Base-by-base conservation (phyloP, 164 flowering plant species). In the Vitis labrusca region DNA sequence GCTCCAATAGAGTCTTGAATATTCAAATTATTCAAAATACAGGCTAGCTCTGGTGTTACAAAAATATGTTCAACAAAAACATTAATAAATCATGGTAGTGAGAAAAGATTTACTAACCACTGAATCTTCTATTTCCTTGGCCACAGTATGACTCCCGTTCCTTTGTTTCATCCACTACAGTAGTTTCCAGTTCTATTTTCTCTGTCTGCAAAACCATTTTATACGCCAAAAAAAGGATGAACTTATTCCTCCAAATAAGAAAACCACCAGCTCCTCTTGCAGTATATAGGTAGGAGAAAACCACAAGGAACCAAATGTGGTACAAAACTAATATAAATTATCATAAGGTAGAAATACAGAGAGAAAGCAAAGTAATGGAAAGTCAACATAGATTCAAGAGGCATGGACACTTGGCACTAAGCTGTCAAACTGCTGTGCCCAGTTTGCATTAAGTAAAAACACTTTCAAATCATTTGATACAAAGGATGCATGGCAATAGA, bases 111-210 rank as follows among this genome's bases (percentile, higher is more conserved):
- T 64, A 86, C 94, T 81, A 59, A 95, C 99, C 99, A 79, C 98
- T 95, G 79, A 85, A 89, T 84, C 99, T 90, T 84, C 93, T 85
- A 84, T 89, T 86, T 65, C 79, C 98, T 77, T 85, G 88, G 76
- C 94, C 97, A 77, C 92, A 84, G 60, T 69, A 91, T 51, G 98
- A 94, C 37, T 88, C 89, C 2, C 91, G 88, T 67, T 83, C 96
- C 82, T 95, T 95, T 37, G 97, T 95, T 85, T 93, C 99, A 81
- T 95, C 99, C 29, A 95, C 92, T 16, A 95, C 98, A 71, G 99
- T 91, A 60, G 97, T 83, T 84, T 93, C 99, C 84, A 95, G 83
- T 79, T 95, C 99, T 74, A 93, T 89, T 78, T 95, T 95, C 84
- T 95, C 99, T 9, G 97, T 76, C 99, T 93, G 88, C 81, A 87